phyloP scores from a whole-genome alignment of 352 stramenopile genomes.

The Globisporangium recalcitrans region DNA sequence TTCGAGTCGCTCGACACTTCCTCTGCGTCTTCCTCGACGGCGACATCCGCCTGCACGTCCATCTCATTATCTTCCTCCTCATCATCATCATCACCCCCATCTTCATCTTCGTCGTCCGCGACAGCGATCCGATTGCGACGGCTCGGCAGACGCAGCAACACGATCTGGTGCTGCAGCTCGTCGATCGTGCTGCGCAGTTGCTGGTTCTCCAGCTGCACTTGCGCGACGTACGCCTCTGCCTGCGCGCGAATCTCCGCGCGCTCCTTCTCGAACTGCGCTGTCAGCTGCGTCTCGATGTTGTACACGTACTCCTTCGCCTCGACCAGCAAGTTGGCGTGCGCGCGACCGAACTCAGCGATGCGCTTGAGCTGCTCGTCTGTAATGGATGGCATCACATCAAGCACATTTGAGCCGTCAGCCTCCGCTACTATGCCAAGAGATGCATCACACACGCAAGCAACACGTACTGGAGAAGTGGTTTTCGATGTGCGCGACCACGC shows the following conservation, averaged over 20 bases:
- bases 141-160: neutral
- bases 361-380: conserved; percentile 74
- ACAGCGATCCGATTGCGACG: conserved; percentile 5
- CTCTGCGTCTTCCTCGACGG: neutral
- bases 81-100: neutral
- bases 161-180: conserved; percentile 10
- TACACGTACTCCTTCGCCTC: conserved; percentile 65
- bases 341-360: conserved; percentile 71
- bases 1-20: conserved; percentile 10
- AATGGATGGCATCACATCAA: neutral
- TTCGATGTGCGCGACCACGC: conserved; percentile 51
- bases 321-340: conserved; percentile 56
- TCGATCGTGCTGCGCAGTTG: conserved; percentile 15
- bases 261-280: conserved; percentile 44
- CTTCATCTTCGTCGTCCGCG: neutral
- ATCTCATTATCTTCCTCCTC: neutral
- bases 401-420: neutral
- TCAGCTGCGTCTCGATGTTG: conserved; percentile 50
- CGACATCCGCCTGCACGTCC: neutral
- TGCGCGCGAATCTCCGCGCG: conserved; percentile 34
- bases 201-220: conserved; percentile 44
- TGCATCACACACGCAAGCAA: conserved; percentile 1
- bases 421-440: neutral
- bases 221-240: conserved; percentile 47
- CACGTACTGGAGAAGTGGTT: conserved; percentile 63